Evolutionary conservation across 75 land plant genomes (phyloP).

Genomic region (Selaginella tamariscina): DNA sequence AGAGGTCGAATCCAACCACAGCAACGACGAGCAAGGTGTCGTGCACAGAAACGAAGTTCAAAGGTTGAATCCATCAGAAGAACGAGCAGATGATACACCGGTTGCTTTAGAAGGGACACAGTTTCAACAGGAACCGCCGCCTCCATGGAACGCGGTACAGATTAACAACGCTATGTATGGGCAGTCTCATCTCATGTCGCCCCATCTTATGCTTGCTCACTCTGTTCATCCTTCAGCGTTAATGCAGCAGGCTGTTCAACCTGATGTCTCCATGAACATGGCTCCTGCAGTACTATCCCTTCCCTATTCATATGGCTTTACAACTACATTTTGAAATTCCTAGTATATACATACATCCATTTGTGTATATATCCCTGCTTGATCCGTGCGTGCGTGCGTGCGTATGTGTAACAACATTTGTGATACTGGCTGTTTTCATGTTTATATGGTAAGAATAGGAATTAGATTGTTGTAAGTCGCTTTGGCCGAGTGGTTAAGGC

Average conservation of each 20-base stretch:
- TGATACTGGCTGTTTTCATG: too few relatives aligned
- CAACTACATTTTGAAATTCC: too few relatives aligned
- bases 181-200: constrained; percentile 31
- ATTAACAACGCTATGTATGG: constrained; percentile 7
- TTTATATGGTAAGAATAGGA: too few relatives aligned
- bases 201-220: constrained; percentile 17
- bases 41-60: not conserved
- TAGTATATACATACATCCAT: too few relatives aligned
- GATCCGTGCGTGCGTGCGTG: too few relatives aligned
- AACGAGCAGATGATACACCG: too few relatives aligned
- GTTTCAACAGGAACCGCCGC: not conserved
- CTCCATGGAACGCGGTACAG: constrained; percentile 14
- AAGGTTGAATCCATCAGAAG: too few relatives aligned
- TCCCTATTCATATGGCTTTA: constrained; percentile 31
- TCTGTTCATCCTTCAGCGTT: constrained; percentile 8
- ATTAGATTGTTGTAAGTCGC: too few relatives aligned
- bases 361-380: too few relatives aligned
- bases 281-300: constrained; percentile 39
- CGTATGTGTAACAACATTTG: too few relatives aligned
- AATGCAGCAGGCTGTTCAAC: constrained; percentile 25
- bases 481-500: constrained; percentile 15
- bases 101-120: not conserved
- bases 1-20: not conserved
- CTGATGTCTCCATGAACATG: constrained; percentile 25
- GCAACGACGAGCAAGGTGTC: not conserved